A percentile compares a stretch with the other conserved stretches of the same genome.
These are phyloP conservation scores for Chalciporus piperatoides DNA, from an alignment of 1,284 basidiomycete genomes.

Conservation along the genomic window DNA sequence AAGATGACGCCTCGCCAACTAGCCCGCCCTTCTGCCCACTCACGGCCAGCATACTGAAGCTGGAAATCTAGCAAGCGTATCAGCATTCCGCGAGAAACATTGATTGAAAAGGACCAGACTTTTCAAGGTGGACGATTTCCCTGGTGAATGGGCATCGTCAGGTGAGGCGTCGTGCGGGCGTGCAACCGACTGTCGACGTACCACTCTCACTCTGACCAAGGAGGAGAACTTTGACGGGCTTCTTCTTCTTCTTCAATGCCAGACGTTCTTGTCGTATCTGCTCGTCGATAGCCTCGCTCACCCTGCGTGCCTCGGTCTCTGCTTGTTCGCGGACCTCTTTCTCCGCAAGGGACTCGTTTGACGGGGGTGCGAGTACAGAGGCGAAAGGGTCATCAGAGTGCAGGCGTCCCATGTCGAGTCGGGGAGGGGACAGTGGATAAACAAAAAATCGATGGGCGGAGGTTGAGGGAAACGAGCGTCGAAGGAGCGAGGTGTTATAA, in stretches of 20 bases:
- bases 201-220: slow-evolving; percentile 74
- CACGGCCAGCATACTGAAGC: slow-evolving; percentile 58
- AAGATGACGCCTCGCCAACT: slow-evolving; percentile 74
- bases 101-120: slow-evolving; percentile 33
- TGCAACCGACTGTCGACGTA: slow-evolving; percentile 27
- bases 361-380: slow-evolving; percentile 52
- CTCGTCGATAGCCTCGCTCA: slow-evolving; percentile 67
- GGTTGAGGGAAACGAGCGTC: not conserved
- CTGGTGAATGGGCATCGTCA: slow-evolving; percentile 27
- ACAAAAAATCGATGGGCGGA: not conserved
- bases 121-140: slow-evolving; percentile 52
- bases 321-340: slow-evolving; percentile 48
- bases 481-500: not conserved
- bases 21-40: slow-evolving; percentile 64
- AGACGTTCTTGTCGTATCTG: slow-evolving; percentile 53
- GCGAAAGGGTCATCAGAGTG: slow-evolving; percentile 54
- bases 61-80: slow-evolving; percentile 56
- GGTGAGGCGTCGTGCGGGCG: slow-evolving; percentile 35
- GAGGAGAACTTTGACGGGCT: slow-evolving; percentile 57
- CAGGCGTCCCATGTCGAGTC: slow-evolving; percentile 15
- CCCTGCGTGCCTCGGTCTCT: slow-evolving; percentile 56
- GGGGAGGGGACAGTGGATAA: not conserved
- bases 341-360: slow-evolving; percentile 52
- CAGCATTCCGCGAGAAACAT: not conserved
- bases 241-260: slow-evolving; percentile 51